phyloP scores from a whole-genome alignment of 2,329 filamentous ascomycete species.

The Aspergillus versicolor region DNA sequence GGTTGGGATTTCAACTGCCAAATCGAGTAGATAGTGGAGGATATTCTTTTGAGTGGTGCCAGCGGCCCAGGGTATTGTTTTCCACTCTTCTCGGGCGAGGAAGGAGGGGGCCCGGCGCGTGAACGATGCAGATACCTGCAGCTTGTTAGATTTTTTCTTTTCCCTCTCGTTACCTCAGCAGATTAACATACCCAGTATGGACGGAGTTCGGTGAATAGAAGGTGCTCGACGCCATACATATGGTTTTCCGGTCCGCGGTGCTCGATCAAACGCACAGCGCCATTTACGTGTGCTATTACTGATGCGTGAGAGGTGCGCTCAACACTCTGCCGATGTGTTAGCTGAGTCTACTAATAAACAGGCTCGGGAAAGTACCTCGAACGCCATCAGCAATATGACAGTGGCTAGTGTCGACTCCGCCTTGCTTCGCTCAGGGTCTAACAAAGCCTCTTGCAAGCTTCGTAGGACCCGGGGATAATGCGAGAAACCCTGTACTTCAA shows the following conservation, averaged over 20 bases:
- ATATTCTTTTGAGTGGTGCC: constrained; percentile 38
- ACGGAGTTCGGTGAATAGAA: constrained; percentile 38
- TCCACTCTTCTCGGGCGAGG: constrained; percentile 39
- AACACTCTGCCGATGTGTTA: constrained; percentile 28
- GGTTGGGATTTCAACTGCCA: constrained; percentile 35
- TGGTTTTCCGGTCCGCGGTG: constrained; percentile 41
- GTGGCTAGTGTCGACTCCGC: constrained; percentile 40
- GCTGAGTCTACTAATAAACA: not conserved
- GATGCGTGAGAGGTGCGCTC: constrained; percentile 36
- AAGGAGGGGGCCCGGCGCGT: constrained; percentile 34
- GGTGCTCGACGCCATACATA: constrained; percentile 40
- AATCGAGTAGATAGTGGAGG: constrained; percentile 37
- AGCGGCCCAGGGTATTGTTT: constrained; percentile 39
- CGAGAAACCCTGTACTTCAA: constrained; percentile 34
- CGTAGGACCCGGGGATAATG: constrained; percentile 37
- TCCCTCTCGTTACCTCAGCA: not conserved
- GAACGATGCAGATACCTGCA: constrained; percentile 32
- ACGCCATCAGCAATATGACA: constrained; percentile 38
- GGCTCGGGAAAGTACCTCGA: constrained; percentile 28
- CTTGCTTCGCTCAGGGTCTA: constrained; percentile 36
- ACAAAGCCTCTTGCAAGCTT: constrained; percentile 36
- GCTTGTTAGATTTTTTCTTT: not conserved
- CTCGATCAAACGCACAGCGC: constrained; percentile 37
- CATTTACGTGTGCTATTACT: constrained; percentile 34
- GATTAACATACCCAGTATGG: constrained; percentile 37